These are phyloP conservation scores for Termitomyces sp. DNA, from an alignment of 1,284 basidiomycete species.

Conservation along the genomic window DNA sequence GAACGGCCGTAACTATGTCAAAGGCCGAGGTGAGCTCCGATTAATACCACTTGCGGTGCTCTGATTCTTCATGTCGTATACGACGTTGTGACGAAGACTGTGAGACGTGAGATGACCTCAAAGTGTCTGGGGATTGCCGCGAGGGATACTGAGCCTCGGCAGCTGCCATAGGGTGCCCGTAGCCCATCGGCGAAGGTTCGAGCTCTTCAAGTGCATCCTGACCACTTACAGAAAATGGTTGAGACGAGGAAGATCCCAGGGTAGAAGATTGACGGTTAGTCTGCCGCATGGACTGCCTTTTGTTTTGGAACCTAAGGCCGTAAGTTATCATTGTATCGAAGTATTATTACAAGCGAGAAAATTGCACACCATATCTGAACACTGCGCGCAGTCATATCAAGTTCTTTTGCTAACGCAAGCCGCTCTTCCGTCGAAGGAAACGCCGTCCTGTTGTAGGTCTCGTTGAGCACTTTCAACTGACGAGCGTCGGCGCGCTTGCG, in stretches of 20 bases:
- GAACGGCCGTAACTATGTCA: constrained; percentile 34
- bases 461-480: constrained; percentile 75
- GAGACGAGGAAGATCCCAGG: constrained; percentile 43
- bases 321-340: constrained; percentile 14
- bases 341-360: constrained; percentile 4
- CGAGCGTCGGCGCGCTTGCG: constrained; percentile 76
- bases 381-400: constrained; percentile 78
- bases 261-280: constrained; percentile 59
- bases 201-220: constrained; percentile 39
- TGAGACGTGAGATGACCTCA: constrained; percentile 29
- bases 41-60: constrained; percentile 50
- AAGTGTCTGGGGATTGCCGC: constrained; percentile 36
- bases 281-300: constrained; percentile 74
- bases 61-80: constrained; percentile 33
- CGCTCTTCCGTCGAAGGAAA: constrained; percentile 83
- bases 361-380: constrained; percentile 75
- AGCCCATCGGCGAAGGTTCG: constrained; percentile 31
- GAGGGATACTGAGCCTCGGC: constrained; percentile 36
- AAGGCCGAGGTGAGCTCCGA: constrained; percentile 19
- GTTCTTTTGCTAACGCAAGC: constrained; percentile 63
- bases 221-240: constrained; percentile 45
- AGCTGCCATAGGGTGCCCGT: constrained; percentile 31
- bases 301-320: constrained; percentile 73
- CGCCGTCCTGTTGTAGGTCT: constrained; percentile 72
- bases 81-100: constrained; percentile 34